Base-by-base conservation (phyloP, 179 eudicot species). In the Vitellaria paradoxa region DNA sequence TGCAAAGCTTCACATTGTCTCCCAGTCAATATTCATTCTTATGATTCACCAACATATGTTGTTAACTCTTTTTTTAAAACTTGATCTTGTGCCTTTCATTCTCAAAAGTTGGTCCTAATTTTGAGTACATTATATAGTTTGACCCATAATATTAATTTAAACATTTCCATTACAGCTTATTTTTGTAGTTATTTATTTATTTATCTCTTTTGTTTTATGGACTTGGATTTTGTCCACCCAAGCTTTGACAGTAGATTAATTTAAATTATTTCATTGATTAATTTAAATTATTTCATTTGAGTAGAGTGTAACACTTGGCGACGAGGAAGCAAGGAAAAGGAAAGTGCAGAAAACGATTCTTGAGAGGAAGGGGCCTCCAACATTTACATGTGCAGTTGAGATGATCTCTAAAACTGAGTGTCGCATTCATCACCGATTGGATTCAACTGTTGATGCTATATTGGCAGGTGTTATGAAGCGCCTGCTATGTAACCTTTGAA, bases 261-360 rank as follows among this genome's bases (percentile, higher is more conserved):
- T 68, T 52, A 17, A 61, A 63, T 20, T 70, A n/a, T 11, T 68
- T 72, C 26, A 30, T 70, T 67, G 18, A 73, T 53, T 77, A 9
- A 68, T 47, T 67, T 52, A 17, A 61, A 63, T 20, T 70, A n/a
- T 11, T 68, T 72, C 26, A 30, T 70, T 67, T 79, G 70, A 46
- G 67, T 79, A 96, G 99, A 96, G 97, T 82, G 99, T 93, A 59
- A 96, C 99, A 71, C 90, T 96, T 37, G 97, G 99, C 30, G 99
- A 96, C 69, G 99, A 96, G 81, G 99, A 96, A 90, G 99, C 99
- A n/a, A 88, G 94, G 75, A 87, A 91, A 88, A 92, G 99, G 88
- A 96, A 93, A 83, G 98, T 93, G 80, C 97, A 92, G 83, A 96
- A 96, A 86, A 96, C 98, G 5, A 92, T 96, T 73, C 98, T 96